Evolutionary conservation across 2,329 filamentous ascomycete genomes (phyloP).

Genomic region (Talaromyces sp.): DNA sequence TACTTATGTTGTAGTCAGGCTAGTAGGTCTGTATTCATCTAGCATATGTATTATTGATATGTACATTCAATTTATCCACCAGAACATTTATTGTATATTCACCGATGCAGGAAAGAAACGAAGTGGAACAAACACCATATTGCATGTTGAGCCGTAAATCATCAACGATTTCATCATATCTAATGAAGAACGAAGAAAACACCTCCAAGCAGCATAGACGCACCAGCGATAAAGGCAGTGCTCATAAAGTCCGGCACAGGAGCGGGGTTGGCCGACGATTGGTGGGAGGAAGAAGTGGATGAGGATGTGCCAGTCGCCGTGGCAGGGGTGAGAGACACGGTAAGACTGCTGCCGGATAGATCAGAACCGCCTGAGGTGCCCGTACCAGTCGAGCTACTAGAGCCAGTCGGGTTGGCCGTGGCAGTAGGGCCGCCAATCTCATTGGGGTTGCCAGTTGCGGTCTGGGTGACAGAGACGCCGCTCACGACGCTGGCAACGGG

Average conservation of each 20-base stretch:
- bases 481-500: slow-evolving; percentile 13
- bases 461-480: slow-evolving; percentile 28
- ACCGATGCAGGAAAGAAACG: background rate
- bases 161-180: background rate
- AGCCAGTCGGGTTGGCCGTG: background rate
- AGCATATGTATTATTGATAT: background rate
- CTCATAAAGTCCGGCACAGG: slow-evolving; percentile 10
- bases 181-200: slow-evolving; percentile 14
- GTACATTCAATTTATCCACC: slow-evolving; percentile 1
- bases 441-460: slow-evolving; percentile 21
- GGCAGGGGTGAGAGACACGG: background rate
- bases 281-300: background rate
- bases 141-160: background rate
- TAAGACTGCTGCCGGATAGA: background rate
- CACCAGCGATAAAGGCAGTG: slow-evolving; percentile 6
- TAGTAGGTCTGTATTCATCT: background rate
- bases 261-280: background rate
- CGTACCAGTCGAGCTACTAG: background rate
- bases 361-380: background rate
- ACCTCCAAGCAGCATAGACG: slow-evolving; percentile 11
- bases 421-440: background rate
- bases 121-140: background rate
- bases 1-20: no score
- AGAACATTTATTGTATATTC: background rate
- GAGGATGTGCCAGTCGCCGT: background rate